A percentile compares a stretch with the other conserved stretches of the same genome.
phyloP scores from a whole-genome alignment of 768 basidiomycete genomes.

The Termitomyces sp. region DNA sequence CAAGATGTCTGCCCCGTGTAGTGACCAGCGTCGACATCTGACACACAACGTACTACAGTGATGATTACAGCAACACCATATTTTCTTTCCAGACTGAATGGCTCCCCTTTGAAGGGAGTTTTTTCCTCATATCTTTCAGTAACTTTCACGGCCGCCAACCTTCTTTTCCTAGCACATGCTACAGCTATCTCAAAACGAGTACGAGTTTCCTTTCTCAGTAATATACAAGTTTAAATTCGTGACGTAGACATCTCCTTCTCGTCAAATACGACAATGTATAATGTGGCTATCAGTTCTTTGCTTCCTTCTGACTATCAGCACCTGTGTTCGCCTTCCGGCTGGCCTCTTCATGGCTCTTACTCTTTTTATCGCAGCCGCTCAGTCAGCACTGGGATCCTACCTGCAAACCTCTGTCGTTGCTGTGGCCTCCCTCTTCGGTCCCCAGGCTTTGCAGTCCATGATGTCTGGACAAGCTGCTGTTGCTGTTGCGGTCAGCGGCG shows the following conservation, averaged over 20 bases:
- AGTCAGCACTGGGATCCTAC: constrained; percentile 65
- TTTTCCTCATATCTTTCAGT: constrained; percentile 66
- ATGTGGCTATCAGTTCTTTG: constrained; percentile 46
- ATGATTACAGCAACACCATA: constrained; percentile 84
- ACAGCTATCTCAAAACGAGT: constrained; percentile 67
- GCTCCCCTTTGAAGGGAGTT: constrained; percentile 48
- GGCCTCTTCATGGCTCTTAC: constrained; percentile 63
- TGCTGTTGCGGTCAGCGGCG: constrained; percentile 72
- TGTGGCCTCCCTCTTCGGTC: constrained; percentile 76
- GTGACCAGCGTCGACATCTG: not conserved
- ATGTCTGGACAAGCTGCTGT: constrained; percentile 87
- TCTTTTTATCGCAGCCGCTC: constrained; percentile 54
- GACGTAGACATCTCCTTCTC: constrained; percentile 56
- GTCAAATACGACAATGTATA: constrained; percentile 46
- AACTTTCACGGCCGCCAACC: constrained; percentile 57
- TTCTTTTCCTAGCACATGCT: constrained; percentile 69
- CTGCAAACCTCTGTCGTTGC: constrained; percentile 75
- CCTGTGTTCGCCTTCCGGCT: constrained; percentile 50
- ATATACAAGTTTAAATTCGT: not conserved
- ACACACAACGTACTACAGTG: constrained; percentile 35
- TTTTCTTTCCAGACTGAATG: constrained; percentile 64
- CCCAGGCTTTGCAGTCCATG: constrained; percentile 64
- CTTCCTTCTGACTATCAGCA: constrained; percentile 59
- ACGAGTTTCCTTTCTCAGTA: not conserved
- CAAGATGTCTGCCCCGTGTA: not conserved